Evolutionary conservation across 352 stramenopile genomes (phyloP).

Genomic region (Globisporangium canariense): DNA sequence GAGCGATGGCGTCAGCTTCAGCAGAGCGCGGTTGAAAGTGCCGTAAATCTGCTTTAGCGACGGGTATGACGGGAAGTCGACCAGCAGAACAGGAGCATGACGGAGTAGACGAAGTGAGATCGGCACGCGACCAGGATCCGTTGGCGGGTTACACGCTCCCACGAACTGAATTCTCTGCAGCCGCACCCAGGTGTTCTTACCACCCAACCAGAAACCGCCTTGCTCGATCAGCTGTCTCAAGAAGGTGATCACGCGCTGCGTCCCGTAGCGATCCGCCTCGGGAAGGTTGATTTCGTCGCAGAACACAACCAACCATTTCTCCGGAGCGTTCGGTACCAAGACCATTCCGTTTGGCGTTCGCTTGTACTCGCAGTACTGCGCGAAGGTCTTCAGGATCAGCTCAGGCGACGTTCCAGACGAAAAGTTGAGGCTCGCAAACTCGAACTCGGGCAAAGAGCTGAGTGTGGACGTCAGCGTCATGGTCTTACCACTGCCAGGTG

Average conservation of each 20-base stretch:
- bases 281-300: constrained; percentile 99
- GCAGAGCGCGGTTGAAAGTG: constrained; percentile 98
- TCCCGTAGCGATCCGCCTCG: constrained; percentile 97
- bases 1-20: constrained; percentile 98
- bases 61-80: constrained; percentile 97
- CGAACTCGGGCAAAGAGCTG: constrained; percentile 96
- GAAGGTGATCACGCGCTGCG: constrained; percentile 99
- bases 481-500: constrained; percentile 98
- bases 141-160: constrained; percentile 99
- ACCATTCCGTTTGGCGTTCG: constrained; percentile 95
- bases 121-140: constrained; percentile 96
- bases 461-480: constrained; percentile 99
- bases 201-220: constrained; percentile 87
- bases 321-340: constrained; percentile 90
- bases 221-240: constrained; percentile 98
- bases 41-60: constrained; percentile 99
- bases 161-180: constrained; percentile 95
- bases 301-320: constrained; percentile 99
- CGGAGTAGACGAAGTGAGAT: constrained; percentile 97
- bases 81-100: constrained; percentile 97
- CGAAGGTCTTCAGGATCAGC: constrained; percentile 98
- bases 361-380: constrained; percentile 99
- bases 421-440: constrained; percentile 99
- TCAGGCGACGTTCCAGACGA: constrained; percentile 97
- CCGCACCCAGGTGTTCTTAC: constrained; percentile 90